Base-by-base conservation (phyloP, 768 basidiomycete species). In the Boletus fagicola region DNA sequence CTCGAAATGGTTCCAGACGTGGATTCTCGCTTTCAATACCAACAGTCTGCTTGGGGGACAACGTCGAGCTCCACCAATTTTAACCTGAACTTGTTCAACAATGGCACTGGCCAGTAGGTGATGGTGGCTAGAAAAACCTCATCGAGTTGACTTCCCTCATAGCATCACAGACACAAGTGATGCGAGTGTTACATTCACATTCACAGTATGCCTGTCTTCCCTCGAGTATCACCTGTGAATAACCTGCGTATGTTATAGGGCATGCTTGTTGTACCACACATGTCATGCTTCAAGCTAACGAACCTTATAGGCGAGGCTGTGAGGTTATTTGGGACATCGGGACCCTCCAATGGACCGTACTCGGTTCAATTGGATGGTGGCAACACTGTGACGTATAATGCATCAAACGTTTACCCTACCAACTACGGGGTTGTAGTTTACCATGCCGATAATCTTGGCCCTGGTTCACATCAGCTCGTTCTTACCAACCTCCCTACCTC, bases 291-390 rank as follows among this genome's bases (percentile, higher is more conserved):
- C 30, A 24, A 38, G 39, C 43, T 59, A 6, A 56, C 22, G 16
- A 11, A 18, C n/a, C 16, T 30, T 24, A 26, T 40, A 77, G 81
- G 79, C 43, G 76, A 77, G 56, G 77, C 74, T 13, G 72, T 82
- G n/a, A 76, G 75, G 0, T 49, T 82, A 9, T 81, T 76, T 50
- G 78, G 80, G 18, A 70, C 80, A 11, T 70, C 76, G 1, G 71
- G 75, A 20, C 74, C 76, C 20, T 54, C 59, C 4, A 70, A 69
- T 33, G 68, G 74, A 22, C 65, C 67, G 5, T 79, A 77, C 55
- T 61, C 65, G 0, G 73, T 75, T 22, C 67, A 74, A 55, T 30
- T 79, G 45, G 75, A 78, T 45, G 68, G 69, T 20, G 72, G 63
- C 5, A 28, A 59, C 5, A 31, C 59, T 2, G 45, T 42, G 8